phyloP scores from a whole-genome alignment of 1,139 yeast species.

The Arxiozyma bovina region DNA sequence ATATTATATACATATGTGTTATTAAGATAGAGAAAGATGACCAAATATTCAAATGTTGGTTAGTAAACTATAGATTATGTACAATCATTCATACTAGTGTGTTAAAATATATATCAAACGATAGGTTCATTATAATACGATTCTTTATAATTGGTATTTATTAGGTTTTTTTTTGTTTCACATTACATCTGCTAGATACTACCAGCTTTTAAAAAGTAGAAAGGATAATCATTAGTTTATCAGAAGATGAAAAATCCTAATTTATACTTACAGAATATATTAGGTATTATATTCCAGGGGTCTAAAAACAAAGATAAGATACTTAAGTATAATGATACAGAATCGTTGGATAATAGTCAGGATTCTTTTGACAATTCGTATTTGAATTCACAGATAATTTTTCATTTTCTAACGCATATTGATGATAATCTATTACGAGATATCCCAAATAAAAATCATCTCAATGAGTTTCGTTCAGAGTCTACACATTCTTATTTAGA shows the following conservation, averaged over 20 bases:
- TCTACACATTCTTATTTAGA: neutral
- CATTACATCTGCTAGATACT: neutral
- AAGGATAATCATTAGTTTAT: neutral
- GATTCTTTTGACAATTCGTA: conserved; percentile 29
- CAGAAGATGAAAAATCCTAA: neutral
- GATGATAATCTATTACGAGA: conserved; percentile 49
- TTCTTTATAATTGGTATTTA: no score
- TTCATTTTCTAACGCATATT: conserved; percentile 40
- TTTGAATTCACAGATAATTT: conserved; percentile 34
- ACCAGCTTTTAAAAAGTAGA: neutral
- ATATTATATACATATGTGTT: no score
- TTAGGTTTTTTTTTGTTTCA: no score
- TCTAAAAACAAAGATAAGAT: neutral
- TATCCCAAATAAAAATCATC: conserved; percentile 41
- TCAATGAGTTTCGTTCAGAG: conserved; percentile 21
- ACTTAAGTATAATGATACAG: neutral
- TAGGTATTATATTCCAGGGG: neutral
- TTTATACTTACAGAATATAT: neutral
- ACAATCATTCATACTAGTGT: no score
- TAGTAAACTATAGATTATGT: neutral
- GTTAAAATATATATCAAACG: no score
- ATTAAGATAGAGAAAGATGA: no score
- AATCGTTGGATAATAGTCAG: conserved; percentile 13
- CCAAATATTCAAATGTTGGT: neutral
- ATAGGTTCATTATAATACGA: neutral